phyloP scores from a whole-genome alignment of 148 eudicot genomes.

The Talinum fruticosum region DNA sequence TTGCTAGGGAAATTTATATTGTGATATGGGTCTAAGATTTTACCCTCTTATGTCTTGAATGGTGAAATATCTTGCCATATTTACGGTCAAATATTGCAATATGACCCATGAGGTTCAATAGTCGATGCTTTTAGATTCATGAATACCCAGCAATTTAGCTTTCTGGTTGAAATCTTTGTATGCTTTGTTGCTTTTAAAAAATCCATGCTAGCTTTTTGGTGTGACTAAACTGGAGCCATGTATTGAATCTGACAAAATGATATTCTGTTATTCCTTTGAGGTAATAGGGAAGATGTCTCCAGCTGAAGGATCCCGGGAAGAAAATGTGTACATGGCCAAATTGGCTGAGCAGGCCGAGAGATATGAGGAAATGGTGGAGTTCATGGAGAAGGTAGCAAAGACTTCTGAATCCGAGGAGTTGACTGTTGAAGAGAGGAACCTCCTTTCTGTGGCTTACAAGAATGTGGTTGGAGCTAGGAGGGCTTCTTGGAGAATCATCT shows the following conservation, averaged over 20 bases:
- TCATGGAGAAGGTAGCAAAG: conserved; percentile 41
- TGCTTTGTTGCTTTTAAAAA: not conserved
- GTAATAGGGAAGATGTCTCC: conserved; percentile 25
- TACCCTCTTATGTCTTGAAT: not conserved
- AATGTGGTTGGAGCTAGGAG: conserved; percentile 40
- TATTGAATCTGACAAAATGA: not conserved
- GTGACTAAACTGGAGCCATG: not conserved
- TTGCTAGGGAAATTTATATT: not conserved
- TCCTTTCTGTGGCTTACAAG: conserved; percentile 43
- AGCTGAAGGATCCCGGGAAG: conserved; percentile 35
- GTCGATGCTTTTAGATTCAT: not conserved
- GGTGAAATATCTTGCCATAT: not conserved
- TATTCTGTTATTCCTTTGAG: not conserved
- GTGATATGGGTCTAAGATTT: not conserved
- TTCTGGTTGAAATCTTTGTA: not conserved
- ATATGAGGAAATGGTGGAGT: conserved; percentile 44
- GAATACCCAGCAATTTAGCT: not conserved
- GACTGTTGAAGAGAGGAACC: conserved; percentile 41
- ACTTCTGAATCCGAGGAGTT: conserved; percentile 30
- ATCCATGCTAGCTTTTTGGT: not conserved
- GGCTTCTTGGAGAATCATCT: conserved; percentile 40
- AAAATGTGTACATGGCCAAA: conserved; percentile 36
- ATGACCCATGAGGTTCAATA: not conserved
- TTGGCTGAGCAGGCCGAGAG: conserved; percentile 43
- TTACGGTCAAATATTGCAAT: not conserved